Base-by-base conservation (phyloP, 2,329 filamentous ascomycete species). In the Zymoseptoria ardabiliae region DNA sequence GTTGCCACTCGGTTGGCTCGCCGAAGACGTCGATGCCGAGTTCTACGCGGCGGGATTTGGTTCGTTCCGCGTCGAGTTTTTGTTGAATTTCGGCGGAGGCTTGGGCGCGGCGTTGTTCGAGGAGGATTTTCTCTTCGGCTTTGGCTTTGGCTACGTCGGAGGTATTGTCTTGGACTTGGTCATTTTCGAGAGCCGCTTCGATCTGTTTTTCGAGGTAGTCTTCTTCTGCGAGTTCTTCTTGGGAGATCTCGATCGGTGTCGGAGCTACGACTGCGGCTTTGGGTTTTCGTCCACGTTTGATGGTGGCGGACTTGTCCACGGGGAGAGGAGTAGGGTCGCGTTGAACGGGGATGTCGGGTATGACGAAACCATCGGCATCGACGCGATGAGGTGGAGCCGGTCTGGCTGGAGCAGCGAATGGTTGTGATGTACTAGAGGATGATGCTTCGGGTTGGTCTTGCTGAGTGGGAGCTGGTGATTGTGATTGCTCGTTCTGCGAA, bases 1-100 rank as follows among this genome's bases (percentile, higher is more conserved):
- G 57, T 51, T 62, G 45, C 63, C 64, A 61, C 41, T 62, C 58
- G n/a, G 60, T 57, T 23, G 61, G 50, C 10, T 89, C 89, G 55
- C 82, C 85, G 20, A 95, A 87, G 56, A 88, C 85, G 6, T 82
- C 80, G 2, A 69, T 68, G 76, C 75, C 66, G 76, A 80, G 30
- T 70, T 74, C 1, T 79, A 79, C 25, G 77, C 78, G 61, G 77
- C 69, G 76, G 17, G 78, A 75, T 19, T 81, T 75, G 25, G 79
- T 80, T 72, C 79, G 79, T 54, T 80, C 75, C 2, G 80, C 61
- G 21, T 68, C 64, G n/a, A 66, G 55, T 19, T 65, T 63, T 50
- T 67, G 66, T 53, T 72, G 66, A 53, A 67, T 61, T 19, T 66
- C 68, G 11, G 70, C 71, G 1, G 69, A 62, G 9, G 57, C 54